These are phyloP conservation scores for Trypanosoma theileri DNA, from an alignment of 208 protist species.

Conservation along the genomic window DNA sequence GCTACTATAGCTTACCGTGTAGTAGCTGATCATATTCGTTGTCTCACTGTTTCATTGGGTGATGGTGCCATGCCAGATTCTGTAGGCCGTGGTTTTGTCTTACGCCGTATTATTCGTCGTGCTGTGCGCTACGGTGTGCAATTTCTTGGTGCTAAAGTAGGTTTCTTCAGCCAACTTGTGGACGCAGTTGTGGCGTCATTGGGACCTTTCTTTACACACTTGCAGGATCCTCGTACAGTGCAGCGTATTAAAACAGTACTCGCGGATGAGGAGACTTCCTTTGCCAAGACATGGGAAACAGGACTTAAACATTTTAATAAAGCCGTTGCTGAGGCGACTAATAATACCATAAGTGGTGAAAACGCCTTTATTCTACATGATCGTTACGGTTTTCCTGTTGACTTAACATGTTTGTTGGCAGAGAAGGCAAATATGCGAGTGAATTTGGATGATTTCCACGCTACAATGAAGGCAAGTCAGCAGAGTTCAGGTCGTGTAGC, in stretches of 20 bases:
- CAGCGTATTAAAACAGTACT: slow-evolving; percentile 91
- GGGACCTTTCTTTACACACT: slow-evolving; percentile 94
- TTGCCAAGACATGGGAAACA: slow-evolving; percentile 94
- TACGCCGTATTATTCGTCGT: slow-evolving; percentile 97
- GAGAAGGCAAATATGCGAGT: slow-evolving; percentile 93
- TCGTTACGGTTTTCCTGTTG: slow-evolving; percentile 98
- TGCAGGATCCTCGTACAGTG: slow-evolving; percentile 76
- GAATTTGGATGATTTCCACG: slow-evolving; percentile 84
- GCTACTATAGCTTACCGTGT: slow-evolving; percentile 97
- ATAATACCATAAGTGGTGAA: slow-evolving; percentile 77
- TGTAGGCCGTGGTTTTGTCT: slow-evolving; percentile 95
- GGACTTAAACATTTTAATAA: slow-evolving; percentile 94
- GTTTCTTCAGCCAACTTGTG: slow-evolving; percentile 95
- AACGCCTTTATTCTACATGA: slow-evolving; percentile 95
- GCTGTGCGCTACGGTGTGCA: slow-evolving; percentile 96
- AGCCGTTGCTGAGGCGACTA: slow-evolving; percentile 67
- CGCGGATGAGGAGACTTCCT: slow-evolving; percentile 95
- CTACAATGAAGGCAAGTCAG: slow-evolving; percentile 83
- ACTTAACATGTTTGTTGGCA: slow-evolving; percentile 97
- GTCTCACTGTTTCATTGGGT: slow-evolving; percentile 95
- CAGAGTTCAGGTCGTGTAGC: slow-evolving; percentile 56
- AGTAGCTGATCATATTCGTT: slow-evolving; percentile 99
- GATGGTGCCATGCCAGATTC: slow-evolving; percentile 96
- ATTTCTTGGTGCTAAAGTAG: slow-evolving; percentile 91
- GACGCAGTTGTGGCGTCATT: slow-evolving; percentile 87